Base-by-base conservation (phyloP, 495 filamentous ascomycete genomes). In the Aspergillus campestris region DNA sequence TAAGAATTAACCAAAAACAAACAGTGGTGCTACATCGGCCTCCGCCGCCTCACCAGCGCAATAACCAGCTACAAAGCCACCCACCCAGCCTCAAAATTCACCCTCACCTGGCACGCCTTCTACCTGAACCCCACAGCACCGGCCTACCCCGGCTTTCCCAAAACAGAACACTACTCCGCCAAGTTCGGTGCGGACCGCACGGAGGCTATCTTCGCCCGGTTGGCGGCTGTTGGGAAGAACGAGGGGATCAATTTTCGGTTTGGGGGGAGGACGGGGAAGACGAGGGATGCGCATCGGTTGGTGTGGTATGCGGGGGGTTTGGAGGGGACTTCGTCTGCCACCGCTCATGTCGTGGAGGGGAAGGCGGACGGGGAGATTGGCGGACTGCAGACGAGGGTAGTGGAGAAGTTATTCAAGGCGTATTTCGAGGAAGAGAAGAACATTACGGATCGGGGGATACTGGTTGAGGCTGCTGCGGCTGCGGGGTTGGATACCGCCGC, bases 401-500 rank as follows among this genome's bases (percentile, higher is more conserved):
- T 87, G 1, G 76, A 82, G 51, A 70, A 80, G 42, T 59, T 94
- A 6, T 89, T 94, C 63, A 69, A 65, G 14, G 71, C 74, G 6
- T 88, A 91, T 52, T 89, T 90, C 44, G 85, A 94, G 61, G 74
- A 84, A 10, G 82, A 84, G 55, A 72, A 77, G 55, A 87, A 94
- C 52, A 84, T 92, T 47, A 91, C 85, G 0, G 76, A 75, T 46
- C 66, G 67, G 29, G 74, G 69, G 5, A 71, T 81, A 11, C 61
- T 92, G 52, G 44, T 72, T 6, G 68, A 72, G n/a, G 78, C 81
- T 2, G 87, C 66, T 7, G 74, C 77, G 31, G 73, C 68, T 52
- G 84, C 78, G 0, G 85, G 84, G 0, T 52, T 94, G 48, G 75
- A 81, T 8, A 67, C 70, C 48, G 59, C 53, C 3, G 81, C 79